Conservation (phyloP, 495 filamentous ascomycete genomes). For the Gamarada debralockiae region DNA sequence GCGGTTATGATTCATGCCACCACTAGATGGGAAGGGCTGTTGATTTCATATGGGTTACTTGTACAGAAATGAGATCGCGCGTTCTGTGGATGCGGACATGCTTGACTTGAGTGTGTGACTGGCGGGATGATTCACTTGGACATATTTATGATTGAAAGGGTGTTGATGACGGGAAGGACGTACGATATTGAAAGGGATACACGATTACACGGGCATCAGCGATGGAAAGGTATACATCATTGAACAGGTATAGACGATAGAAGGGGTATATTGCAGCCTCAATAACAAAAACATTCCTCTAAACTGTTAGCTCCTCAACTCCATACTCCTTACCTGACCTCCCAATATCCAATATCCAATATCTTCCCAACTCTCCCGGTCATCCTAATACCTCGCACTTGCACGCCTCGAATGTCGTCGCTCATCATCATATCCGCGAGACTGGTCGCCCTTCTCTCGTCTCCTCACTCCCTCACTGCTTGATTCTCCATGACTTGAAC, state of each 20-base stretch:
- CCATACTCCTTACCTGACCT: not conserved
- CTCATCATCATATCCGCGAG: slow-evolving; percentile 2
- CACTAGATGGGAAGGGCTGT: too few relatives aligned
- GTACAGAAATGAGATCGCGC: too few relatives aligned
- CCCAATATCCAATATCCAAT: not conserved
- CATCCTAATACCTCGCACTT: slow-evolving; percentile 8
- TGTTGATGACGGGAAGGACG: too few relatives aligned
- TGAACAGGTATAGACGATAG: slow-evolving; percentile 21
- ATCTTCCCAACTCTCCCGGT: not conserved
- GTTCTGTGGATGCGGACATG: too few relatives aligned
- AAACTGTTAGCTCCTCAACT: not conserved
- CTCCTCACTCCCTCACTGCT: not conserved
- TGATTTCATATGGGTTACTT: too few relatives aligned
- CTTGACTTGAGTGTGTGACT: too few relatives aligned
- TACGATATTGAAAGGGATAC: too few relatives aligned
- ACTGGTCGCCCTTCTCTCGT: slow-evolving; percentile 1
- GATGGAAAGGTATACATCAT: slow-evolving; percentile 20
- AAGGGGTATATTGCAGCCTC: not conserved
- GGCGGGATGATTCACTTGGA: too few relatives aligned
- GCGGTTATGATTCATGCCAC: too few relatives aligned
- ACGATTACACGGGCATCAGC: slow-evolving; percentile 14
- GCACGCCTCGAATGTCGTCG: not conserved
- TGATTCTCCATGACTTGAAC: not conserved
- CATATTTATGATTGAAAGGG: too few relatives aligned
- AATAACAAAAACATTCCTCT: not conserved